Evolutionary conservation across 2,329 filamentous ascomycete genomes (phyloP), one percentile per base, ranked within the genome.

Genomic region (Acephala macrosclerotiorum): DNA sequence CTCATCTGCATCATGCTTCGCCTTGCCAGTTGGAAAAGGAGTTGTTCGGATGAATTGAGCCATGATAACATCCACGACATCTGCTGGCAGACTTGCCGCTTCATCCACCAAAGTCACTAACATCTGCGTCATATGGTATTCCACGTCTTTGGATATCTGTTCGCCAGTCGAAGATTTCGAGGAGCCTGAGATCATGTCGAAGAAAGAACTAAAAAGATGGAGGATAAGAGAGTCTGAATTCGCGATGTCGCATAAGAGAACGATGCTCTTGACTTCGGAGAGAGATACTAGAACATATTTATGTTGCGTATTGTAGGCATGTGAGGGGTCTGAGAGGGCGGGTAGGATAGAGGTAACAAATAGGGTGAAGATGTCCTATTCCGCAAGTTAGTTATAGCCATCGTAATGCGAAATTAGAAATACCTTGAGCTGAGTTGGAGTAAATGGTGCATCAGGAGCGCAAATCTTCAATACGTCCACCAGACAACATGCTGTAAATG

Each of bases 371-470:
- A 98, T 95, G 80, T 97, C 94, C 93, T 97, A 70, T 20, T 38
- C 2, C n/a, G 36, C 57, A 47, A 61, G 63, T 74, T 67, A 75
- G 66, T 38, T 47, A 51, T 47, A 29, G 22, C 33, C 38, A n/a
- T 16, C 33, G 20, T 33, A 29, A 62, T 57, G 58, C 35, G 35
- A 59, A 26, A 59, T 36, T 49, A 26, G 64, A 73, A 82, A 70
- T 79, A 95, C 94, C 90, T 96, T 97, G 69, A 98, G 85, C 81
- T 98, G 94, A 66, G 91, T 89, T 47, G 88, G 89, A 26, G 93
- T 96, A 79, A 97, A 98, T 20, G 96, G 96, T 77, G 96, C 96
- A 83, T 98, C 91, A 0, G 96, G 96, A 33, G 96, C 96, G 80
- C 93, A 97, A 64, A 99, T 85, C 73, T 92, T 91, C 76, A 99